Evolutionary conservation across 164 flowering plant species (phyloP).

Genomic region (Umbilicus rupestris): DNA sequence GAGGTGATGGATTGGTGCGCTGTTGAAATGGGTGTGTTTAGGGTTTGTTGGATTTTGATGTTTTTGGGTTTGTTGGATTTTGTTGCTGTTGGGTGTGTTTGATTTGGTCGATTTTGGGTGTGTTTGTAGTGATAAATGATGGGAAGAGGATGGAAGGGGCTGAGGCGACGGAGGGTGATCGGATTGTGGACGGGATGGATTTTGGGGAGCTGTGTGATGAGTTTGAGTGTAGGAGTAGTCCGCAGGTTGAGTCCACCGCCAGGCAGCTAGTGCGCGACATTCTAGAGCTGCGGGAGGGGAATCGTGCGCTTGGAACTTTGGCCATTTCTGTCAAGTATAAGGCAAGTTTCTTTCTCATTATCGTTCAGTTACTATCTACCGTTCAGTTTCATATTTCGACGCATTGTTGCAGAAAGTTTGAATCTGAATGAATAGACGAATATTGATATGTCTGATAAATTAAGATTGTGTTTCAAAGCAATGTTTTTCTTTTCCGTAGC

Average conservation of each 20-base stretch:
- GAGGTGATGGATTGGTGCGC: not conserved
- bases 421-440: too few relatives aligned
- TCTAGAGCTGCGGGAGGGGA: conserved; percentile 69
- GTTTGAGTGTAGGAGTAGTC: conserved; percentile 92
- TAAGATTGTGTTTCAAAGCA: not conserved
- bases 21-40: too few relatives aligned
- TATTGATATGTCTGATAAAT: not conserved
- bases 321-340: conserved; percentile 74
- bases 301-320: conserved; percentile 69
- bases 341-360: conserved; percentile 18
- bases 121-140: conserved; percentile 36
- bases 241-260: conserved; percentile 77
- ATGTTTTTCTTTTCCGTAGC: not conserved
- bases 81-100: not conserved
- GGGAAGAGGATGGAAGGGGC: conserved; percentile 22
- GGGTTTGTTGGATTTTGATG: not conserved
- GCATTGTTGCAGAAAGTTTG: not conserved
- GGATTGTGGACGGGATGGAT: conserved; percentile 75
- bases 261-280: conserved; percentile 85
- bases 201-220: conserved; percentile 95
- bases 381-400: not conserved
- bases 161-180: conserved; percentile 60
- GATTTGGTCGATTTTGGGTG: not conserved
- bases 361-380: not conserved
- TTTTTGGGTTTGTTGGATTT: not conserved